A percentile compares a stretch with the other conserved stretches of the same genome.
phyloP scores from a whole-genome alignment of 768 basidiomycete genomes.

The Lentinus brumalis region DNA sequence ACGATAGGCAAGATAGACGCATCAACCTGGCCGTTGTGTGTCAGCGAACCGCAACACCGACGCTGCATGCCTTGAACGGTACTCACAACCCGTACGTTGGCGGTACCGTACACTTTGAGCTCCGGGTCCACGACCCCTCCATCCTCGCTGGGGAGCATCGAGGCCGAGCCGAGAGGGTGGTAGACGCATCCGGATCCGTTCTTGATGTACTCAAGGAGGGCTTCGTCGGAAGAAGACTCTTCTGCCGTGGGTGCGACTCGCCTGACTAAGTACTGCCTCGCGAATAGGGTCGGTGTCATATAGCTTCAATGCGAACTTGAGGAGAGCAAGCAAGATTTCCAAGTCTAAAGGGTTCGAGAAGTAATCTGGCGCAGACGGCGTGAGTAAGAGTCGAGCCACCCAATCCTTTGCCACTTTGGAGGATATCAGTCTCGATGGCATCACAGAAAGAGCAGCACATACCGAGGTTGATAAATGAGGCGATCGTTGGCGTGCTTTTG shows the following conservation, averaged over 20 bases:
- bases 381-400: neutral
- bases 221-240: neutral
- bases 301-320: constrained; percentile 1
- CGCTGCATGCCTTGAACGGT: neutral
- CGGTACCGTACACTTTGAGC: constrained; percentile 2
- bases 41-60: no score
- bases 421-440: no score
- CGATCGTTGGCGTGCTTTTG: no score
- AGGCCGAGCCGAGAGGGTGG: neutral
- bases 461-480: no score
- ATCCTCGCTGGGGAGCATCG: constrained; percentile 2
- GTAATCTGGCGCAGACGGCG: neutral
- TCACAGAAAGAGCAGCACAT: no score
- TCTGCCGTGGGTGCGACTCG: neutral
- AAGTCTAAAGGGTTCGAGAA: constrained; percentile 11
- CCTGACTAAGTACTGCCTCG: neutral
- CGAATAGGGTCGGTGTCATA: neutral
- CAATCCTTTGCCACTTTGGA: no score
- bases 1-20: constrained; percentile 5
- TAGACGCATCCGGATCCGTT: neutral
- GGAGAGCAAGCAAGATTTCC: constrained; percentile 1
- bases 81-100: constrained; percentile 5
- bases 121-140: constrained; percentile 5
- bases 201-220: constrained; percentile 3
- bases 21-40: neutral